Base-by-base conservation (phyloP, 805 yeast genomes). In the Lipomyces sp. region DNA sequence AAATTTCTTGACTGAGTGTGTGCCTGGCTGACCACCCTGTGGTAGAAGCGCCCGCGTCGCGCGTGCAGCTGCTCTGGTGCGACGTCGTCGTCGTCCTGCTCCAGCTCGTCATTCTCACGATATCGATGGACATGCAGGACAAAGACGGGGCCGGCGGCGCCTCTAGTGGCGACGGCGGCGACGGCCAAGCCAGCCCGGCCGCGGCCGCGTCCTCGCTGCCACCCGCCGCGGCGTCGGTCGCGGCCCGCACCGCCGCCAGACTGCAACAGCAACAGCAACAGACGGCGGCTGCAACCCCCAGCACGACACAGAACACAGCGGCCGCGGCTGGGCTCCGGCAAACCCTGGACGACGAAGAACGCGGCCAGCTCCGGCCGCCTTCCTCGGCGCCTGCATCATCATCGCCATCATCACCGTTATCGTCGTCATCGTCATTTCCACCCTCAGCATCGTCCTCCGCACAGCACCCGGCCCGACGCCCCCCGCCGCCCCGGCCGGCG, bases 311-410 rank as follows among this genome's bases (percentile, higher is more conserved):
- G 28, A 34, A 23, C 19, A 16, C 51, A 29, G 32, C 46, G 1
- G 23, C 38, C 18, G 16, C 32, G n/a, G 34, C 43, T 24, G 5
- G 10, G 16, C 39, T 22, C 32, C 43, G 14, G 14, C 53, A 49
- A 31, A 49, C 55, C 3, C 18, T 48, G 10, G 52, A 53, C 21
- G 51, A 48, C 36, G 55, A 49, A 40, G 54, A 52, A 24, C 50
- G 47, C 19, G 53, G 53, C 7, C 43, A 39, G 16, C 16, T 28
- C 8, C n/a, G 23, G 7, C 18, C 38, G 23, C 4, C 38, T 13
- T 5, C 38, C 8, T 14, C 32, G 7, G 29, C 38, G 23, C 4
- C 38, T 13, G 23, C 38, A n/a, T 18, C 42, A 10, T 5, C 42
- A 4, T 28, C 10, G 23, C 35, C 18, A 5, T n/a, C 6, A 13